phyloP scores from a whole-genome alignment of 768 basidiomycete species.

The Russula brevipes region DNA sequence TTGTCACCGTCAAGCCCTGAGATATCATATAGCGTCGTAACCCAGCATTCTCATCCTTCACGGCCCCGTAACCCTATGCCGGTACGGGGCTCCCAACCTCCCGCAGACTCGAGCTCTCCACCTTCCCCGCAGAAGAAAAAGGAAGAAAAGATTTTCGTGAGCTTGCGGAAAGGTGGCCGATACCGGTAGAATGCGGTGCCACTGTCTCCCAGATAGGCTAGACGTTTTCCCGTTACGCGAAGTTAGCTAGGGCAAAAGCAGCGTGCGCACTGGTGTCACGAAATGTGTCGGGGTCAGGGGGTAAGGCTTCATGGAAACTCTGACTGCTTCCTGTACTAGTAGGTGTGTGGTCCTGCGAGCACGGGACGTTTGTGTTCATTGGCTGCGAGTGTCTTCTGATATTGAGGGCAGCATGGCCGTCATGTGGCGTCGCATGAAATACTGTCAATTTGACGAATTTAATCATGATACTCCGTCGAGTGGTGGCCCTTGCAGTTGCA shows the following conservation, averaged over 20 bases:
- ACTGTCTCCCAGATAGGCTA: background rate
- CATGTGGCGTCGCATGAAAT: background rate
- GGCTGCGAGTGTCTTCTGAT: background rate
- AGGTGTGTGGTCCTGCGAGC: slow-evolving; percentile 11
- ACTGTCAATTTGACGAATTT: background rate
- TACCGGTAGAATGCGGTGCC: background rate
- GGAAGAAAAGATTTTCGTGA: background rate
- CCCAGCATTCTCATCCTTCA: background rate
- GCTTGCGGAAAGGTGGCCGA: slow-evolving; percentile 14
- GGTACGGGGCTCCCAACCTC: background rate
- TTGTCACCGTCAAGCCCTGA: background rate
- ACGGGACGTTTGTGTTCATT: background rate
- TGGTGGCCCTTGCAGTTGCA: too few relatives aligned
- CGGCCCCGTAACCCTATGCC: background rate
- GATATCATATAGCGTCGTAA: background rate
- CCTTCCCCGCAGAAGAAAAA: background rate
- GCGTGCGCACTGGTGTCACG: background rate
- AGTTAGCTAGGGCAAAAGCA: background rate
- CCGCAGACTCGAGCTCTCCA: background rate
- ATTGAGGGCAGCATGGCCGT: background rate
- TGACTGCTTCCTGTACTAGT: background rate
- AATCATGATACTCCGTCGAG: background rate
- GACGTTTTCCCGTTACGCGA: background rate
- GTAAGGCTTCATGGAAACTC: background rate
- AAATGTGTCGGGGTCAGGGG: slow-evolving; percentile 1